Percentiles rank a stretch among this genome's conserved stretches.
Evolutionary conservation across 139 green algal species (phyloP).

Genomic region (Marvania coccoides): DNA sequence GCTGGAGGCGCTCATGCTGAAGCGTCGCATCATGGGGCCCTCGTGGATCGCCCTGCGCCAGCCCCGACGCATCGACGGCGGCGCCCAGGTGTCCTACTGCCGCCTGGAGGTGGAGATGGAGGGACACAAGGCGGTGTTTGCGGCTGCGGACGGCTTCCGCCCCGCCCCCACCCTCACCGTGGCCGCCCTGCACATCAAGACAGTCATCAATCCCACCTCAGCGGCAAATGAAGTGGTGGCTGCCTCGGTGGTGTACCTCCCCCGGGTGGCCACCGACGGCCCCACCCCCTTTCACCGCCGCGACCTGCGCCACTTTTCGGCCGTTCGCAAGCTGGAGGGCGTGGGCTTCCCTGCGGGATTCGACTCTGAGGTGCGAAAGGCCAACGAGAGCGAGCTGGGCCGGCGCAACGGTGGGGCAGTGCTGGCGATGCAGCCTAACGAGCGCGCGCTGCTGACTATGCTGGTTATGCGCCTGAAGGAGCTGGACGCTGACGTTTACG

Average conservation of each 20-base stretch:
- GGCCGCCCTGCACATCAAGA: constrained; percentile 85
- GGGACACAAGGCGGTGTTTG: constrained; percentile 49
- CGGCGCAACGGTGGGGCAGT: constrained; percentile 60
- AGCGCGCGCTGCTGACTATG: constrained; percentile 81
- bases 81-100: constrained; percentile 76
- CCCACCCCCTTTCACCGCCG: constrained; percentile 18
- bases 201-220: constrained; percentile 55
- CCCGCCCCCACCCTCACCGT: constrained; percentile 71
- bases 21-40: constrained; percentile 87
- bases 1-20: constrained; percentile 87
- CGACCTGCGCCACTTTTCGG: constrained; percentile 73
- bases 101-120: constrained; percentile 76
- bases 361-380: constrained; percentile 48
- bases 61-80: constrained; percentile 26
- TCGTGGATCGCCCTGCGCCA: constrained; percentile 69
- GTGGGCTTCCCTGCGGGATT: constrained; percentile 80
- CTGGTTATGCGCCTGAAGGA: constrained; percentile 68
- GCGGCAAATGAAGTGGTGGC: constrained; percentile 71
- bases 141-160: constrained; percentile 2
- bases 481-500: constrained; percentile 88
- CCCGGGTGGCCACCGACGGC: constrained; percentile 20
- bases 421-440: constrained; percentile 53
- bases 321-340: constrained; percentile 76
- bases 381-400: constrained; percentile 54
- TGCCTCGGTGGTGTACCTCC: constrained; percentile 63